Base-by-base conservation (phyloP, 495 filamentous ascomycete genomes). In the Penicillium pulvis region DNA sequence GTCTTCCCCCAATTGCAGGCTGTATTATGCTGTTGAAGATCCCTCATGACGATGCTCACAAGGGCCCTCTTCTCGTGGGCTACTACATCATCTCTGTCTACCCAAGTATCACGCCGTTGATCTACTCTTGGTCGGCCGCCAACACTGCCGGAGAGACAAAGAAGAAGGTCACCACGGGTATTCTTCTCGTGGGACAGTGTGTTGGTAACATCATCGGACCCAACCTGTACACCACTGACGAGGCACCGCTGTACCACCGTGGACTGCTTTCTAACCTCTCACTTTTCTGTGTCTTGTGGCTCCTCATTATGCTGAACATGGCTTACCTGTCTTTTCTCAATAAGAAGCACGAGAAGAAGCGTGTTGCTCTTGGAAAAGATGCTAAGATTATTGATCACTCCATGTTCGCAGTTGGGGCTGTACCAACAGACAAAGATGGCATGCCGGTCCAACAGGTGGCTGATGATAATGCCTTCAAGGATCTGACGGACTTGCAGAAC, bases 131-230 rank as follows among this genome's bases (percentile, higher is more conserved):
- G 84, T 81, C 79, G 1, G 79, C 82, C 0, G 82, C 77, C 58
- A 87, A 87, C 63, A 87, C 85, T 1, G 84, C 81, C 0, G 85
- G 85, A 10, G 84, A 87, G 57, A 86, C 85, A 6, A 87, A 87
- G 71, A 80, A 81, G 59, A 86, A 86, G 57, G 74, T 80, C 23
- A 84, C 80, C 3, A 86, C 83, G 12, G 82, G 73, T 51, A 75
- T 85, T 11, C 64, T 86, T 16, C 79, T 85, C 55, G 71, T 86
- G 31, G 85, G 85, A 8, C 81, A 83, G 52, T 83, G 79, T 54
- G 79, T 79, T 50, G 85, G 85, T 49, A 86, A 86, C 64, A 67
- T 86, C 20, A 77, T 86, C 49, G 82, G 83, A 0, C 85, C 86
- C 1, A 81, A 84, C 55, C 72, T 89, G 1, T 89, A 82, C 53